A percentile compares a stretch with the other conserved stretches of the same genome.
These are phyloP conservation scores for Apiotrichum sp. DNA, from an alignment of 1,284 basidiomycete species.

Conservation along the genomic window DNA sequence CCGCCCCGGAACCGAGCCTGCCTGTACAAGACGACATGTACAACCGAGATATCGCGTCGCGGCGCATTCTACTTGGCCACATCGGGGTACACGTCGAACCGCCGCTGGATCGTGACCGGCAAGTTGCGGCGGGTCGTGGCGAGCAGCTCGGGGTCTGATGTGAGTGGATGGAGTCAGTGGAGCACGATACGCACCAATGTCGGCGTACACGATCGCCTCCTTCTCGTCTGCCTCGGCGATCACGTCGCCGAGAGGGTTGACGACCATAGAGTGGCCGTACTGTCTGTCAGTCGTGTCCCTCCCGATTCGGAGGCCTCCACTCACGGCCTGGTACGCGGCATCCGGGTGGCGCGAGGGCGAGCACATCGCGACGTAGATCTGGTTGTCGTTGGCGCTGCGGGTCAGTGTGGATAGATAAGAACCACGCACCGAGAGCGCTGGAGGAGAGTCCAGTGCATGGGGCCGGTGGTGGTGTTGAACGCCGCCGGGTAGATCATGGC, in stretches of 20 bases:
- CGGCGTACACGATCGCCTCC: constrained; percentile 72
- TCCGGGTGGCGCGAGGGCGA: constrained; percentile 83
- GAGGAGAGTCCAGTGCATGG: constrained; percentile 92
- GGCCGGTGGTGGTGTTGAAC: constrained; percentile 74
- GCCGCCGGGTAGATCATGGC: constrained; percentile 77
- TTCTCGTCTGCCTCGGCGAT: constrained; percentile 70
- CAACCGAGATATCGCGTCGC: no score
- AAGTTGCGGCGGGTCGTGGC: constrained; percentile 69
- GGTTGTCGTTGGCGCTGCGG: constrained; percentile 84
- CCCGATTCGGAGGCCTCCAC: constrained; percentile 30
- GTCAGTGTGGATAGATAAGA: background rate
- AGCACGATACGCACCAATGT: constrained; percentile 60
- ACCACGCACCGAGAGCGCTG: constrained; percentile 68
- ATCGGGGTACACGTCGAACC: constrained; percentile 87
- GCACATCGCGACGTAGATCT: constrained; percentile 91
- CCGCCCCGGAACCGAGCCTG: no score
- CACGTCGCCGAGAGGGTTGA: constrained; percentile 81
- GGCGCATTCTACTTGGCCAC: constrained; percentile 43
- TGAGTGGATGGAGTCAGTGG: background rate
- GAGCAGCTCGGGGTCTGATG: constrained; percentile 65
- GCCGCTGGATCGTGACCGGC: constrained; percentile 77
- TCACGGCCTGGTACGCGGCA: constrained; percentile 77
- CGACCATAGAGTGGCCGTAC: constrained; percentile 86
- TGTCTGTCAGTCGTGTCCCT: constrained; percentile 34
- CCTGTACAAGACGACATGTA: no score